phyloP scores from a whole-genome alignment of 2,329 filamentous ascomycete species.

The Cercospora brassicicola region DNA sequence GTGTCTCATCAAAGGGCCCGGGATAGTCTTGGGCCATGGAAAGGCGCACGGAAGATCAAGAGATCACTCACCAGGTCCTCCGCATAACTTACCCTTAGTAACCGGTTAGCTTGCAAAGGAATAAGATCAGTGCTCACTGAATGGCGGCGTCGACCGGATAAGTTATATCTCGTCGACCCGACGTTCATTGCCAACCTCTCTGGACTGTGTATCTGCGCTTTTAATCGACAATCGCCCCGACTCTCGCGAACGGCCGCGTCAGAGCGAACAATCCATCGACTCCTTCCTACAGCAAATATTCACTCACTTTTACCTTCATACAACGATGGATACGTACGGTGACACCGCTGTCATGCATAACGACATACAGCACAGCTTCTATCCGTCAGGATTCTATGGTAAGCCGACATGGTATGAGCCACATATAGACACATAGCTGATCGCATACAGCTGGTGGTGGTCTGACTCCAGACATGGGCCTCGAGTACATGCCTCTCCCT shows the following conservation, averaged over 20 bases:
- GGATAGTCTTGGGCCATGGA: not conserved
- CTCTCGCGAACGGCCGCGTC: not conserved
- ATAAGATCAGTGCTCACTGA: constrained; percentile 5
- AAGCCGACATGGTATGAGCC: not conserved
- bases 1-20: constrained; percentile 13
- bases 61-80: constrained; percentile 16
- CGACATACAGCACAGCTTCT: constrained; percentile 9
- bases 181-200: not conserved
- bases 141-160: constrained; percentile 9
- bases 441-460: constrained; percentile 1
- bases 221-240: not conserved
- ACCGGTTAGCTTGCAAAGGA: constrained; percentile 8
- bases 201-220: not conserved
- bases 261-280: not conserved
- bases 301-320: not conserved
- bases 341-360: constrained; percentile 5
- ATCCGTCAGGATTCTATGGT: constrained; percentile 6
- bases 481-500: constrained; percentile 7
- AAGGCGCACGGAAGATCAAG: constrained; percentile 8
- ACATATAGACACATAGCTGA: not conserved
- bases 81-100: constrained; percentile 9
- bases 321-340: constrained; percentile 9
- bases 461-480: constrained; percentile 5
- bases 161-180: not conserved
- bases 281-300: not conserved